These are phyloP conservation scores for Ballota nigra DNA, from an alignment of 257 asterid genomes.

Conservation along the genomic window DNA sequence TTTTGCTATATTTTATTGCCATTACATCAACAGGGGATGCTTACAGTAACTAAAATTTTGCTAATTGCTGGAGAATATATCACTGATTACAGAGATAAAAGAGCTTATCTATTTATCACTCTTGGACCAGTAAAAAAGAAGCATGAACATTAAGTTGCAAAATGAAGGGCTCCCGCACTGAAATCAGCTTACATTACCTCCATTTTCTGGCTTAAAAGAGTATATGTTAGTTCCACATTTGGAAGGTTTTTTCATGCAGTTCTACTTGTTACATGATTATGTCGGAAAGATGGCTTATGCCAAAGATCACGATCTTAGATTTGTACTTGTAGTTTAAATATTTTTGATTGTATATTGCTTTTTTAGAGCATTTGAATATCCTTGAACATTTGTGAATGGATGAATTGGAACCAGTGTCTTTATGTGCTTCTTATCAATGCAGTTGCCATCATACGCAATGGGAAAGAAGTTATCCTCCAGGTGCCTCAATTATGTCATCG, in stretches of 20 bases:
- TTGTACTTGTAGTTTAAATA: background rate
- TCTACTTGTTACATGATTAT: background rate
- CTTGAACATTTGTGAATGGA: background rate
- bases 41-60: background rate
- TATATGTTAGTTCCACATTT: background rate
- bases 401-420: slow-evolving; percentile 11
- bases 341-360: slow-evolving; percentile 8
- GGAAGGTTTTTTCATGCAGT: background rate
- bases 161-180: background rate
- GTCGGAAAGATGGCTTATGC: background rate
- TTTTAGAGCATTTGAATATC: background rate
- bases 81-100: background rate
- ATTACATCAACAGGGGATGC: background rate
- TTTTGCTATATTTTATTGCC: background rate
- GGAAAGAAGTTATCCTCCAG: slow-evolving; percentile 83
- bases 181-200: background rate
- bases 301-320: slow-evolving; percentile 9
- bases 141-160: background rate
- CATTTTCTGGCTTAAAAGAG: background rate
- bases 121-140: background rate
- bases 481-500: slow-evolving; percentile 32
- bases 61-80: background rate
- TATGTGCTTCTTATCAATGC: slow-evolving; percentile 28
- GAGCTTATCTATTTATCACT: background rate
- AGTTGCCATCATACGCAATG: slow-evolving; percentile 70